Base-by-base conservation (phyloP, 352 stramenopile species). In the Phytophthora pistaciae region DNA sequence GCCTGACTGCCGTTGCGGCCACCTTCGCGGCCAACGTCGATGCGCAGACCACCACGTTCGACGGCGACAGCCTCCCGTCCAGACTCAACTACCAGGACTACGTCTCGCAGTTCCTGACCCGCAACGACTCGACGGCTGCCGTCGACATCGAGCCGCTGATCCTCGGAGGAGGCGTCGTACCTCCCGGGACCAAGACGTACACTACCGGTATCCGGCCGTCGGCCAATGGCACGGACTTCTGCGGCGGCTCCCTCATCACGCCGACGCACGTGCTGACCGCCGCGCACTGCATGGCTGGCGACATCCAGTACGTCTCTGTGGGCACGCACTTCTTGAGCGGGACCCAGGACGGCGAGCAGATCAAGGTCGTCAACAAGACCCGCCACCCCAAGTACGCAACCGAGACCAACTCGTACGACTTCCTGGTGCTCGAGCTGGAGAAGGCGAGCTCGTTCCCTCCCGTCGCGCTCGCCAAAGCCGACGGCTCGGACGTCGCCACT, bases 211-310 rank as follows among this genome's bases (percentile, higher is more conserved):
- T 90, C 13, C 82, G 82, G 25, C 21, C 56, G 29, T 78, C 78
- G 5, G 57, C 64, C 9, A 69, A 72, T 23, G 81, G 70, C 36
- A 79, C 57, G 36, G 69, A 74, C 53, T 85, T 85, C 52, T 94
- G 87, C 57, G 82, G 82, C 27, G 84, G 81, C 25, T 89, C 79
- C 29, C 83, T 94, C 57, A 91, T 94, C 68, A 84, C 83, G 13
- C 74, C 81, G 21, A 87, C 70, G 40, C 80, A 88, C 46, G 71
- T 91, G n/a, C 77, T 94, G 48, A 91, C 82, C 11, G 86, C 83
- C 1, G 83, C 84, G 0, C 84, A 94, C 65, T 92, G 83, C 68
- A 75, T 75, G 44, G 56, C 48, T 56, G 80, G 68, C n/a, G 60
- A 64, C 33, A 80, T 84, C 53, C 66, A 71, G n/a, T 85, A 85